Evolutionary conservation across 2,329 filamentous ascomycete genomes (phyloP).

Genomic region (Talaromyces marneffei): DNA sequence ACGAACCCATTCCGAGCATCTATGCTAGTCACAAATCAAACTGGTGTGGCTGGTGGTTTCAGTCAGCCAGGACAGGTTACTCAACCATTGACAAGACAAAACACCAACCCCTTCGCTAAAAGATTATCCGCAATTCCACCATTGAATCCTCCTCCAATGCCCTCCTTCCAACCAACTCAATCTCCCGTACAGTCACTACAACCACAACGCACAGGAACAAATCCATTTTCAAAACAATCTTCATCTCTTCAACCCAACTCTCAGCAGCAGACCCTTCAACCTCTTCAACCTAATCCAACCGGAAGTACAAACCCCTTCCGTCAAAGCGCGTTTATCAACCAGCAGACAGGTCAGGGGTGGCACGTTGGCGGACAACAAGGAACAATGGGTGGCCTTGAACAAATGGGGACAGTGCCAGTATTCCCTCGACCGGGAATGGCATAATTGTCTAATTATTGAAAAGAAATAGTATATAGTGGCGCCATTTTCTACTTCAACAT

Average conservation of each 20-base stretch:
- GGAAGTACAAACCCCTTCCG: slow-evolving; percentile 93
- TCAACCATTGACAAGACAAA: slow-evolving; percentile 52
- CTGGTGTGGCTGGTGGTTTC: slow-evolving; percentile 38
- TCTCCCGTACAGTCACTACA: slow-evolving; percentile 43
- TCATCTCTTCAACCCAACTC: slow-evolving; percentile 37
- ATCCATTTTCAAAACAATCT: slow-evolving; percentile 60
- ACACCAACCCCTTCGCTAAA: slow-evolving; percentile 84
- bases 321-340: slow-evolving; percentile 83
- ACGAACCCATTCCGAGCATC: slow-evolving; percentile 96
- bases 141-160: slow-evolving; percentile 13
- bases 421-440: slow-evolving; percentile 68
- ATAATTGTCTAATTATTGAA: not conserved
- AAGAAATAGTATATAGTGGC: not conserved
- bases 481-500: not conserved
- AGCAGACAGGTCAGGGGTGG: slow-evolving; percentile 82
- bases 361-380: slow-evolving; percentile 66
- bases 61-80: slow-evolving; percentile 39
- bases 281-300: slow-evolving; percentile 67
- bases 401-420: slow-evolving; percentile 70
- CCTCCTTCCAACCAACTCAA: slow-evolving; percentile 30
- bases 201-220: slow-evolving; percentile 62
- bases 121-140: slow-evolving; percentile 35
- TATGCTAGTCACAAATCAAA: slow-evolving; percentile 56
- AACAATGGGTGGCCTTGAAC: slow-evolving; percentile 70
- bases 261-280: slow-evolving; percentile 28